Base-by-base conservation (phyloP, 306 rosid species). In the Lotus japonicus region DNA sequence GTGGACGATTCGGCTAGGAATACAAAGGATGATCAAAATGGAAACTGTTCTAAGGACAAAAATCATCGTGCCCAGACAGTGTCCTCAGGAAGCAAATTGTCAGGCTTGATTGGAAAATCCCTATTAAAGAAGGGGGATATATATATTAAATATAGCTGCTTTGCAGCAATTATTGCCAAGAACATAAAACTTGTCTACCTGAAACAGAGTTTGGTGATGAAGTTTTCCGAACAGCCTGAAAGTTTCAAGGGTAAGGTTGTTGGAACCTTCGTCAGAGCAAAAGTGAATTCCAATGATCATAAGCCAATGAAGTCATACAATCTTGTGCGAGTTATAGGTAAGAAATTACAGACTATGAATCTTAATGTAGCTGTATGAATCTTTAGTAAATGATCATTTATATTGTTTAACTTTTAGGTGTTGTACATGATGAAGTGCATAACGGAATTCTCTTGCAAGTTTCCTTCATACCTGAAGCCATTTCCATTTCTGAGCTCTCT, bases 151-250 rank as follows among this genome's bases (percentile, higher is more conserved):
- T 9, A 5, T 39, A 81, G 79, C 11, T 16, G 56, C 52, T 83
- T 70, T 78, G 91, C 91, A 19, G 73, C 82, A 42, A 60, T 81
- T 16, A 75, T 42, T 80, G 23, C 58, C 33, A 70, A 73, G 0
- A 80, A 86, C 51, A 74, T 88, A 23, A 75, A 72, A 11, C 88
- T 72, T 13, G 43, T 88, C 49, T 81, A 88, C 80, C 78, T 88
- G 31, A 82, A 80, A 64, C 84, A 31, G 75, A 91, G 87, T 68
- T 76, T 87, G 66, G 82, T 87, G 54, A 74, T 71, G 54, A 84
- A 83, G 70, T 66, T 89, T 9, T 66, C 81, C 9, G 73, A 83
- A 77, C 75, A 75, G 48, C 75, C 56, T 11, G 84, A 81, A 77
- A 81, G 33, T 45, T 83, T 81, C 63, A 60, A 16, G 74, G 70